Conservation (phyloP, 352 stramenopile species). For the Phytopythium oedochilum region DNA sequence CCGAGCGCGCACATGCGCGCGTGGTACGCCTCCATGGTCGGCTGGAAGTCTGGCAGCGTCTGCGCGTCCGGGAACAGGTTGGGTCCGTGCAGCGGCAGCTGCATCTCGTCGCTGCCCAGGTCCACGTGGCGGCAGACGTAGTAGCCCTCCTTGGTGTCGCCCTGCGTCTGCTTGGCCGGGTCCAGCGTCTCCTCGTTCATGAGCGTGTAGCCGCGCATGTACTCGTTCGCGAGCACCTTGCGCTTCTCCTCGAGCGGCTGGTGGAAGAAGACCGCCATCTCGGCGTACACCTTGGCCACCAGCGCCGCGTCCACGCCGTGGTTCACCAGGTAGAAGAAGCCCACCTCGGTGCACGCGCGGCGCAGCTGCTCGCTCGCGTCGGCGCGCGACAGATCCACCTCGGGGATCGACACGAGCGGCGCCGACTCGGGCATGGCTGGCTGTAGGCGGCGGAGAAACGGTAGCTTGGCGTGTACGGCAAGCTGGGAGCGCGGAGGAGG, state of each 20-base stretch:
- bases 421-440: neutral
- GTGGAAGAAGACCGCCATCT: conserved; percentile 58
- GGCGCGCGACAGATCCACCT: conserved; percentile 44
- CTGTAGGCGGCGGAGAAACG: no score
- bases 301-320: conserved; percentile 37
- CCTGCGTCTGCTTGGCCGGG: conserved; percentile 39
- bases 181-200: conserved; percentile 78
- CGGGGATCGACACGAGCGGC: conserved; percentile 33
- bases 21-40: conserved; percentile 49
- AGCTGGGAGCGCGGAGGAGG: neutral
- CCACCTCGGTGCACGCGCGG: conserved; percentile 45
- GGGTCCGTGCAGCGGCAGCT: conserved; percentile 51
- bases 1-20: conserved; percentile 39
- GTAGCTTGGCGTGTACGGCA: neutral
- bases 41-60: conserved; percentile 41
- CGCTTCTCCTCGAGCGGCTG: conserved; percentile 43
- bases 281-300: conserved; percentile 40
- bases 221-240: conserved; percentile 59
- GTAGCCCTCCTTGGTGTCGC: conserved; percentile 75
- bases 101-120: conserved; percentile 46
- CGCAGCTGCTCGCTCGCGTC: conserved; percentile 41
- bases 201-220: conserved; percentile 69
- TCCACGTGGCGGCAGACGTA: conserved; percentile 72
- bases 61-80: conserved; percentile 53
- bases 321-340: conserved; percentile 70